These are phyloP conservation scores for Quercus lobata DNA, from an alignment of 331 rosid genomes.

Conservation along the genomic window DNA sequence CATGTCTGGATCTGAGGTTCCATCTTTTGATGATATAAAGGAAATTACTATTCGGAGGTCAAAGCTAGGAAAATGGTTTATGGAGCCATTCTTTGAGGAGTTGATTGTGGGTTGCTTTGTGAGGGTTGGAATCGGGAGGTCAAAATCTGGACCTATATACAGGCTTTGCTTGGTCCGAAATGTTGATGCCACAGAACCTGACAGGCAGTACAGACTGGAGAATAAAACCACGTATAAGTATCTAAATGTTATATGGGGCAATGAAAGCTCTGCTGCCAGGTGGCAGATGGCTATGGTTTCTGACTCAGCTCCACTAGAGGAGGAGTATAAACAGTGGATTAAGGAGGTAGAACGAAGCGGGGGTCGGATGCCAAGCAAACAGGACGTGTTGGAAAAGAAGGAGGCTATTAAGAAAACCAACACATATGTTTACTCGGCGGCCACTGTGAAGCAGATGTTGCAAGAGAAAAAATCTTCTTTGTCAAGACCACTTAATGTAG, in stretches of 20 bases:
- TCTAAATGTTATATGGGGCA: slow-evolving; percentile 90
- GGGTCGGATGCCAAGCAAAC: slow-evolving; percentile 70
- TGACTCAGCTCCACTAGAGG: slow-evolving; percentile 72
- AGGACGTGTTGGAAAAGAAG: slow-evolving; percentile 56
- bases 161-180: slow-evolving; percentile 89
- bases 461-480: slow-evolving; percentile 84
- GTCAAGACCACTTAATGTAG: slow-evolving; percentile 74
- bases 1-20: slow-evolving; percentile 47
- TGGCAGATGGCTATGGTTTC: slow-evolving; percentile 99
- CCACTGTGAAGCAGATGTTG: slow-evolving; percentile 90
- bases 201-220: slow-evolving; percentile 70
- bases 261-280: slow-evolving; percentile 87
- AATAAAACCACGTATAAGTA: slow-evolving; percentile 78
- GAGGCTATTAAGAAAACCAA: slow-evolving; percentile 66
- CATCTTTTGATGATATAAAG: slow-evolving; percentile 71
- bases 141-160: slow-evolving; percentile 73
- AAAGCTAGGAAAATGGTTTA: slow-evolving; percentile 81
- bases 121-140: slow-evolving; percentile 93
- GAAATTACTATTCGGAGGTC: slow-evolving; percentile 83
- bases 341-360: slow-evolving; percentile 82
- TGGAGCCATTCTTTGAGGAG: slow-evolving; percentile 98
- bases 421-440: slow-evolving; percentile 78
- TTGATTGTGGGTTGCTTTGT: slow-evolving; percentile 96
- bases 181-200: slow-evolving; percentile 84
- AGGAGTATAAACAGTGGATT: slow-evolving; percentile 87